Evolutionary conservation across 331 rosid genomes (phyloP).

Genomic region (Erythrophleum ivorense): DNA sequence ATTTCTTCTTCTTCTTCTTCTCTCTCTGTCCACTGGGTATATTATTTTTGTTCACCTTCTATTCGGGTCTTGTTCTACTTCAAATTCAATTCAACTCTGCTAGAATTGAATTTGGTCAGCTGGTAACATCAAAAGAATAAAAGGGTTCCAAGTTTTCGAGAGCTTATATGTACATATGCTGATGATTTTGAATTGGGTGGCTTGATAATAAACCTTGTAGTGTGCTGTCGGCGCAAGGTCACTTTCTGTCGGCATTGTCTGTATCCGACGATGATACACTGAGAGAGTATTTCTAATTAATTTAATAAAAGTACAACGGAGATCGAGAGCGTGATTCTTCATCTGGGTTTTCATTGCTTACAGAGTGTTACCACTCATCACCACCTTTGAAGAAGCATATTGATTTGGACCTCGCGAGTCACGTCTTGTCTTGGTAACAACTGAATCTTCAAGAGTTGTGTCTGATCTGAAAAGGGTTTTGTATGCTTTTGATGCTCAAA

Average conservation of each 20-base stretch:
- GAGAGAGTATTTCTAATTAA: constrained; percentile 44
- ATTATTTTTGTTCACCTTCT: constrained; percentile 12
- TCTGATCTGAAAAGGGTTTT: constrained; percentile 50
- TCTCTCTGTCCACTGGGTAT: constrained; percentile 24
- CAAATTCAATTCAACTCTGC: constrained; percentile 29
- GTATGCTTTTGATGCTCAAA: constrained; percentile 43
- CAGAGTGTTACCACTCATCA: constrained; percentile 47
- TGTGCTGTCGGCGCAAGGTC: constrained; percentile 94
- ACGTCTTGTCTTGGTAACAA: constrained; percentile 25
- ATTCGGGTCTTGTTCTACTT: constrained; percentile 14
- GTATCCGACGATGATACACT: constrained; percentile 63
- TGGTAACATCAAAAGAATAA: constrained; percentile 45
- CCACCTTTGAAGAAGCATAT: constrained; percentile 45
- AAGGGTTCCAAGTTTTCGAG: constrained; percentile 32
- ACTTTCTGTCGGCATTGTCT: constrained; percentile 93
- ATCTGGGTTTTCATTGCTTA: constrained; percentile 52
- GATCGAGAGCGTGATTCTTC: constrained; percentile 36
- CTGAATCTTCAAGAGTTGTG: constrained; percentile 38
- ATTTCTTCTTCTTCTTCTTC: constrained; percentile 2
- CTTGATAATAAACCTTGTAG: constrained; percentile 64
- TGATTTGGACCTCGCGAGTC: constrained; percentile 46
- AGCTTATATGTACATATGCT: constrained; percentile 38
- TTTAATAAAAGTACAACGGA: constrained; percentile 49
- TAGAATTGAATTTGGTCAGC: constrained; percentile 44
- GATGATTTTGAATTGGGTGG: constrained; percentile 59